A percentile compares a stretch with the other conserved stretches of the same genome.
phyloP scores from a whole-genome alignment of 2,329 filamentous ascomycete species.

The Aspergillus costaricaensis region DNA sequence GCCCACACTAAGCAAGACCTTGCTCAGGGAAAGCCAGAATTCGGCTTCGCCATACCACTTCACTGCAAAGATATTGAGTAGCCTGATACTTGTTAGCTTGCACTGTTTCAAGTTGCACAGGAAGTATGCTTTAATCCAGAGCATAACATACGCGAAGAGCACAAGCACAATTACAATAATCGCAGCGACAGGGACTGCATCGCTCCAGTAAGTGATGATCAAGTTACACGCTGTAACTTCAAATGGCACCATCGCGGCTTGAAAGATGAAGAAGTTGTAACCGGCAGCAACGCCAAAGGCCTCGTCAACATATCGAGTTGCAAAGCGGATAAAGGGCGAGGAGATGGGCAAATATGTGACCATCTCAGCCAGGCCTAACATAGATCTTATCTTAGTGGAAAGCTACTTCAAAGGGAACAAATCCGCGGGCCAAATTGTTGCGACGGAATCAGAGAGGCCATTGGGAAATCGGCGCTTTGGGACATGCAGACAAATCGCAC shows the following conservation, averaged over 20 bases:
- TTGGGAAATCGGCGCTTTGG: slow-evolving; percentile 8
- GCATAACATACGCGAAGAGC: slow-evolving; percentile 43
- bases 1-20: slow-evolving; percentile 70
- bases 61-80: slow-evolving; percentile 70
- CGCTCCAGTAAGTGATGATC: slow-evolving; percentile 54
- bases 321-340: slow-evolving; percentile 50
- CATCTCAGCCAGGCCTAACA: slow-evolving; percentile 52
- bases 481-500: not conserved
- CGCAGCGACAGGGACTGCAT: slow-evolving; percentile 47
- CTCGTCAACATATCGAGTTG: slow-evolving; percentile 51
- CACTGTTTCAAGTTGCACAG: not conserved
- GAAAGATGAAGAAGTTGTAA: slow-evolving; percentile 56
- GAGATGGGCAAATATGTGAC: slow-evolving; percentile 52
- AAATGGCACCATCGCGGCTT: slow-evolving; percentile 54
- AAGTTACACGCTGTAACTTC: slow-evolving; percentile 55
- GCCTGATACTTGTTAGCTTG: slow-evolving; percentile 13
- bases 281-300: slow-evolving; percentile 51
- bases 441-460: not conserved
- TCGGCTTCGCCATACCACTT: slow-evolving; percentile 76
- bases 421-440: not conserved
- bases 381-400: slow-evolving; percentile 24
- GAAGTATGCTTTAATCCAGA: not conserved
- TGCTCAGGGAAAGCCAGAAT: slow-evolving; percentile 71
- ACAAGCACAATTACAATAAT: slow-evolving; percentile 50
- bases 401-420: slow-evolving; percentile 10